Evolutionary conservation across 345 rosid genomes (phyloP), one percentile per base, ranked within the genome.

Genomic region (Populus deltoides): DNA sequence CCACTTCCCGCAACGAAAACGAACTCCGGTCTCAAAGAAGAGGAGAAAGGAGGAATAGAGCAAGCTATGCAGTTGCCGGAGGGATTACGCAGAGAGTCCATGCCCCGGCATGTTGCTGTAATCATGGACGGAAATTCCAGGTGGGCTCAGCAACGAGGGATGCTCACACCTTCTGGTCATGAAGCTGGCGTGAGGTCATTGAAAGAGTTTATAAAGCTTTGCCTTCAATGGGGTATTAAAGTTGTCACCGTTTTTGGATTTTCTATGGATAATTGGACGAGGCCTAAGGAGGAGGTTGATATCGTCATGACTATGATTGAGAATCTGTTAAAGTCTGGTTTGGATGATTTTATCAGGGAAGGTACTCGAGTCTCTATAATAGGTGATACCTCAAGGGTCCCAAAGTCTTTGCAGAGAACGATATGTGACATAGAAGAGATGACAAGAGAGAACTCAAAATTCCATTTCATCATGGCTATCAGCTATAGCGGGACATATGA

Each of bases 61-160:
- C 57, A 74, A 74, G 68, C 78, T 66, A 72, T 86, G n/a, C 62
- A 51, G 17, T 62, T 78, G n/a, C 98, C 97, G 75, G 82, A 63
- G 13, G 93, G 86, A n/a, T 85, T 91, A 8, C 78, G n/a, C 3
- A 39, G 73, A 2, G 90, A 90, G 71, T 69, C 85, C 72, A 83
- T 93, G 90, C 95, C 98, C 61, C 87, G 83, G 66, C 97, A 93
- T 69, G 97, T 93, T 53, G 95, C 98, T 67, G 80, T 92, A 43
- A 90, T 93, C 71, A 92, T 93, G 97, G 98, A 90, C 51, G 94
- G 98, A 5, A 93, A 89, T 68, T 94, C 81, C 13, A 79, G 97
- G 81, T 93, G 95, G 94, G 94, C 95, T 13, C 80, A 83, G 69
- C 86, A 83, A 72, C 79, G 80, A 36, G 97, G 94, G 29, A 62